These are phyloP conservation scores for Hyphopichia wangnamkhiaoensis DNA, from an alignment of 1,139 yeast genomes.

Conservation along the genomic window DNA sequence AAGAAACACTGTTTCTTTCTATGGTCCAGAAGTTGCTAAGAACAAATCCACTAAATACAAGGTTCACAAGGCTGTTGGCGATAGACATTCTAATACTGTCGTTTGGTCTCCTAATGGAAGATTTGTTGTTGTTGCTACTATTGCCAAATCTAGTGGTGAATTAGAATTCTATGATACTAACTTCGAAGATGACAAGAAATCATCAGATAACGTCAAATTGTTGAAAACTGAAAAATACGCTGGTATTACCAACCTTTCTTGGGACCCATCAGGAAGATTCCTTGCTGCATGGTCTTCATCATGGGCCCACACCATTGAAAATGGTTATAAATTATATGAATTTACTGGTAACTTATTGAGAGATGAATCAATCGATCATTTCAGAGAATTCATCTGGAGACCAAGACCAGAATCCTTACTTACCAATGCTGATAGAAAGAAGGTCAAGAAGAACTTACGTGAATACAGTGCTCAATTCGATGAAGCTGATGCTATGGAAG, in stretches of 20 bases:
- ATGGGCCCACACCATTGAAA: slow-evolving; percentile 84
- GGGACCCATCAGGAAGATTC: slow-evolving; percentile 97
- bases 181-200: slow-evolving; percentile 66
- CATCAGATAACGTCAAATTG: slow-evolving; percentile 61
- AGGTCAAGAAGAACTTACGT: slow-evolving; percentile 85
- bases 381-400: slow-evolving; percentile 94
- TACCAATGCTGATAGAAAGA: slow-evolving; percentile 78
- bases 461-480: slow-evolving; percentile 93
- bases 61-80: slow-evolving; percentile 49
- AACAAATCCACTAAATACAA: slow-evolving; percentile 59
- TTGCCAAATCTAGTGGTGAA: slow-evolving; percentile 64
- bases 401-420: slow-evolving; percentile 88
- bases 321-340: slow-evolving; percentile 87
- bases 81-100: slow-evolving; percentile 72
- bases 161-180: slow-evolving; percentile 87
- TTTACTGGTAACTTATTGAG: slow-evolving; percentile 75
- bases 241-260: slow-evolving; percentile 81
- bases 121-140: slow-evolving; percentile 76
- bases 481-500: slow-evolving; percentile 95
- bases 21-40: slow-evolving; percentile 84
- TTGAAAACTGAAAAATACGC: slow-evolving; percentile 64
- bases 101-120: slow-evolving; percentile 95
- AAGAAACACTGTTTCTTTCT: slow-evolving; percentile 74
- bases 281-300: slow-evolving; percentile 85
- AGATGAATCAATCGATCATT: slow-evolving; percentile 77